Evolutionary conservation across 1,284 basidiomycete genomes (phyloP), one percentile per base, ranked within the genome.

Genomic region (Albatrellus sp.): DNA sequence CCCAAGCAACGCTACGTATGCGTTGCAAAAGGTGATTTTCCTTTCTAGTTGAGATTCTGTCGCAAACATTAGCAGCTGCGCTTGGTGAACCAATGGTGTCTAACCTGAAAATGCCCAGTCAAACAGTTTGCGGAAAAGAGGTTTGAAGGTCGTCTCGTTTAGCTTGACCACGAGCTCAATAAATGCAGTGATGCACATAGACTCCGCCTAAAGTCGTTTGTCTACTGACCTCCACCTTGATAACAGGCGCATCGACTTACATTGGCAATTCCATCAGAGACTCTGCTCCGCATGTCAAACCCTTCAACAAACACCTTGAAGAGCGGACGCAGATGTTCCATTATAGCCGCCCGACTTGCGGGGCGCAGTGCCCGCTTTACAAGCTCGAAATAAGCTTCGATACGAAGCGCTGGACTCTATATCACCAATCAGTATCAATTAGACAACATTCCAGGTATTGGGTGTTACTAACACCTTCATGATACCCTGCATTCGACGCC

Each of bases 61-160:
- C 14, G 38, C 30, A 45, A 36, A 38, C 13, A 19, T 24, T 38
- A 5, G 17, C 29, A 17, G 24, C 37, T 6, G 13, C 36, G 10
- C 16, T 16, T 28, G 2, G 45, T 8, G 36, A 51, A n/a, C n/a
- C 12, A 24, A 31, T 37, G 16, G 28, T n/a, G 9, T 60, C 71
- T 46, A 58, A 80, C 78, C 64, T 33, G 62, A 59, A 35, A 93
- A 93, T 0, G 91, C 91, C 94, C 96, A 99, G 60, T 99, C 94
- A 57, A 90, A 93, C 52, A 93, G 65, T 49, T 83, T 81, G 48
- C 92, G 78, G 71, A 97, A 96, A 14, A 98, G 66, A 2, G 94
- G 94, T 53, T 81, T 80, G 80, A 99, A 98, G 0, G 85, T 75
- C 0, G 80, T 77, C 57, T 98, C 96, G 56, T 94, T 97, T 43